These are phyloP conservation scores for Pascua sp. DNA, from an alignment of 1,284 basidiomycete species.

Conservation along the genomic window DNA sequence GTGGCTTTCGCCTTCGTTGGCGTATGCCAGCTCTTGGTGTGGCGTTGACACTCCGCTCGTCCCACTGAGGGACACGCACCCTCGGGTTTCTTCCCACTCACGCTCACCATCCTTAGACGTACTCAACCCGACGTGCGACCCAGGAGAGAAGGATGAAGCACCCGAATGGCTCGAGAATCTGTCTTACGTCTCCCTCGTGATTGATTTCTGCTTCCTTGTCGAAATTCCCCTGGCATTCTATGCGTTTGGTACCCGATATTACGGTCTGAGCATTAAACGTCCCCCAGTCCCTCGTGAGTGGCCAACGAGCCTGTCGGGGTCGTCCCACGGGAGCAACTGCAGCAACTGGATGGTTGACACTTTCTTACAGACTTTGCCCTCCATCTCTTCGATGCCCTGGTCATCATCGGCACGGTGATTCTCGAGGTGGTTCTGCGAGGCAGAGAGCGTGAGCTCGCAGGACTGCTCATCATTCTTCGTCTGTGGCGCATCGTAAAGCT, in stretches of 20 bases:
- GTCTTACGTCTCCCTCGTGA: conserved; percentile 58
- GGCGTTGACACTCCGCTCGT: too few species aligned
- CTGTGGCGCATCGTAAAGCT: conserved; percentile 73
- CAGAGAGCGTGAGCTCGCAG: conserved; percentile 62
- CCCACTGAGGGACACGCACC: too few species aligned
- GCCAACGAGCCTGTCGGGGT: too few species aligned
- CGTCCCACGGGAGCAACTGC: too few species aligned
- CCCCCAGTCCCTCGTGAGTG: too few species aligned
- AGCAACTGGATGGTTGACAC: background rate
- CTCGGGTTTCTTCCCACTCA: too few species aligned
- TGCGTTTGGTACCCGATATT: conserved; percentile 55
- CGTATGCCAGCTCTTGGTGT: too few species aligned
- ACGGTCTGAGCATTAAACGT: conserved; percentile 6
- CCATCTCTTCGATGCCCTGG: conserved; percentile 67
- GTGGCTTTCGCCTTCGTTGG: too few species aligned
- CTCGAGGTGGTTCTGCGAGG: conserved; percentile 63
- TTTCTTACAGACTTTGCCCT: conserved; percentile 37
- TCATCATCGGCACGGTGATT: conserved; percentile 67
- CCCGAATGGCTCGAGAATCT: conserved; percentile 64
- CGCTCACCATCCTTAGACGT: background rate
- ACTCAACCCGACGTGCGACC: conserved; percentile 1
- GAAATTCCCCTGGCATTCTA: conserved; percentile 69
- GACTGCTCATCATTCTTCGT: conserved; percentile 66
- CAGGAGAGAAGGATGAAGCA: conserved; percentile 33
- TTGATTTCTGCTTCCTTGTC: conserved; percentile 59